Conservation (phyloP, 495 filamentous ascomycete species). For the Baudoinia panamericana region DNA sequence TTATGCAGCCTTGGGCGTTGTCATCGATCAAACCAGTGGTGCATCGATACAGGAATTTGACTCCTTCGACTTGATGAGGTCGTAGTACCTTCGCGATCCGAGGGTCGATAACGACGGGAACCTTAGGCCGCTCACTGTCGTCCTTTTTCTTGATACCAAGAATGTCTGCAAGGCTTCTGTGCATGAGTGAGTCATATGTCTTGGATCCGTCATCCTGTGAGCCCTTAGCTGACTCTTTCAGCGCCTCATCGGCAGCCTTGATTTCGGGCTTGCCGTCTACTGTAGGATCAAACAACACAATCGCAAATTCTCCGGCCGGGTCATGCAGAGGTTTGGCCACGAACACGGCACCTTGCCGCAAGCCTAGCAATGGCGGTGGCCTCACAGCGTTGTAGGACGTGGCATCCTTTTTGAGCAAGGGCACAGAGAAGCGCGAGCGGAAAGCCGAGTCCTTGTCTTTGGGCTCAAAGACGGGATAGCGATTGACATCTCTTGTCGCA, state of each 20-base stretch:
- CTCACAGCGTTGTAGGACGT: constrained; percentile 61
- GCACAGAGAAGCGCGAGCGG: constrained; percentile 69
- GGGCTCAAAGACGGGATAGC: constrained; percentile 75
- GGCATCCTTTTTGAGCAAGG: constrained; percentile 66
- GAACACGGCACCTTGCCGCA: constrained; percentile 73
- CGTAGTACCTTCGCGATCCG: constrained; percentile 78
- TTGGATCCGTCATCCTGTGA: constrained; percentile 38
- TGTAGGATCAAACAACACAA: constrained; percentile 91
- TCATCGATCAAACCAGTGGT: constrained; percentile 88
- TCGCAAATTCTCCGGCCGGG: constrained; percentile 88
- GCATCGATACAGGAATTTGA: constrained; percentile 93
- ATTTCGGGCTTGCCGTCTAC: constrained; percentile 63
- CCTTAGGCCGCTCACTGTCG: constrained; percentile 63
- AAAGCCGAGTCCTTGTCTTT: constrained; percentile 81
- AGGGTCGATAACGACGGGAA: constrained; percentile 96
- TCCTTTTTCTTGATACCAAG: constrained; percentile 86
- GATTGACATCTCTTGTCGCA: constrained; percentile 76
- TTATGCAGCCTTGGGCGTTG: constrained; percentile 94
- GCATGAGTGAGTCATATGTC: constrained; percentile 69
- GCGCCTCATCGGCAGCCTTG: constrained; percentile 35
- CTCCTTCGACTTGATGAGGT: constrained; percentile 95
- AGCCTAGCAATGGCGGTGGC: constrained; percentile 71
- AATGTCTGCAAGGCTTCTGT: constrained; percentile 93
- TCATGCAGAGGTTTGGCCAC: constrained; percentile 87
- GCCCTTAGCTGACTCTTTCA: constrained; percentile 36